These are phyloP conservation scores for Coemansia sp. DNA, from an alignment of 192 early-diverging fungal genomes.

Conservation along the genomic window DNA sequence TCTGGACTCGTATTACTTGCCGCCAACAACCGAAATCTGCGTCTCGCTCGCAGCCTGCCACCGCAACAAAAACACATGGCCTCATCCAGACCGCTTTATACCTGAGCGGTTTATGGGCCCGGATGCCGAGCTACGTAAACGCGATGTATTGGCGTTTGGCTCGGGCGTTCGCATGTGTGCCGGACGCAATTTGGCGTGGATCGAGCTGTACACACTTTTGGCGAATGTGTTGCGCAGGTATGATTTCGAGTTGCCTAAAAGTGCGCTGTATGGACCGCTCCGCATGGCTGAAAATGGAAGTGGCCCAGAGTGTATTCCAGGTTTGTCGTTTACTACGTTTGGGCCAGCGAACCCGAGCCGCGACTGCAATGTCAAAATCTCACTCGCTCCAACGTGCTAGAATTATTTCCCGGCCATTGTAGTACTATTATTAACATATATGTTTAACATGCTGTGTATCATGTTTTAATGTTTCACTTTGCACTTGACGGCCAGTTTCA, in stretches of 20 bases:
- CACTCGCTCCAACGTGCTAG: conserved; percentile 27
- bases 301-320: conserved; percentile 13
- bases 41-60: conserved; percentile 35
- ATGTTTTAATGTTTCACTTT: too few relatives aligned
- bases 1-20: conserved; percentile 18
- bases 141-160: conserved; percentile 36
- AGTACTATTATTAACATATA: too few relatives aligned
- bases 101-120: conserved; percentile 43
- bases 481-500: conserved; percentile 23
- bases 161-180: conserved; percentile 41
- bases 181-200: conserved; percentile 40
- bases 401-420: neutral
- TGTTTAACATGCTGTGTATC: too few relatives aligned
- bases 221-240: conserved; percentile 45
- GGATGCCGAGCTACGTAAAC: conserved; percentile 4
- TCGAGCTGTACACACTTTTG: conserved; percentile 44
- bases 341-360: conserved; percentile 18
- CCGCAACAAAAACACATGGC: conserved; percentile 21
- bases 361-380: conserved; percentile 27
- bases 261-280: conserved; percentile 30
- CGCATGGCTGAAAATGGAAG: neutral
- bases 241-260: conserved; percentile 19
- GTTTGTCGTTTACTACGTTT: conserved; percentile 20
- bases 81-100: conserved; percentile 21
- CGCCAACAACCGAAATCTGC: conserved; percentile 15